phyloP scores from a whole-genome alignment of 2,329 filamentous ascomycete genomes.

The Neonectria ditissima region DNA sequence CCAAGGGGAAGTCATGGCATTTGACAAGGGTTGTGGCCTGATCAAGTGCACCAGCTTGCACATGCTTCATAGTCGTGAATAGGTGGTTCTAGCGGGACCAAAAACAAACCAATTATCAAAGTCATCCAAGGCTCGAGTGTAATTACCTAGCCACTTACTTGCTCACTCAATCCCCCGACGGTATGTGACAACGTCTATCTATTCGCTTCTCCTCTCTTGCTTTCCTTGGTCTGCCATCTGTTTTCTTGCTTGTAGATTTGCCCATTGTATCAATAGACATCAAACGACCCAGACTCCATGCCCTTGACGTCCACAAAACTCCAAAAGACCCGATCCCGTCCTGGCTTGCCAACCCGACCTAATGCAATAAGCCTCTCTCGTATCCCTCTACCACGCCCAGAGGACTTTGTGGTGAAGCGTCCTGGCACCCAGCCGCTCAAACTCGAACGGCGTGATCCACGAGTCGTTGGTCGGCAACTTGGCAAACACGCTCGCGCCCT shows the following conservation, averaged over 20 bases:
- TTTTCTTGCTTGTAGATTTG: conserved; percentile 18
- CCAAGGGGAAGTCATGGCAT: neutral
- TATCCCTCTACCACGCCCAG: conserved; percentile 65
- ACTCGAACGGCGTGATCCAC: conserved; percentile 91
- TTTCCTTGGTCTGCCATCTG: neutral
- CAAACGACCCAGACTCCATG: conserved; percentile 42
- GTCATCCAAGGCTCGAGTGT: conserved; percentile 1
- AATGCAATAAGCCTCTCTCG: neutral
- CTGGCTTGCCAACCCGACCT: conserved; percentile 4
- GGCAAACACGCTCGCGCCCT: conserved; percentile 96
- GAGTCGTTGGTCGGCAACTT: conserved; percentile 93
- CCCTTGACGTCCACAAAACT: conserved; percentile 39
- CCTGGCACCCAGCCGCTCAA: conserved; percentile 84
- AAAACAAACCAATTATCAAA: neutral
- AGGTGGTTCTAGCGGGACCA: neutral
- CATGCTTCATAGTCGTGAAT: neutral
- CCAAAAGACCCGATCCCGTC: conserved; percentile 30
- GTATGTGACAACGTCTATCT: neutral
- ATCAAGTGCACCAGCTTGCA: neutral
- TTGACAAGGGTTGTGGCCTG: neutral
- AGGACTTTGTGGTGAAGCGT: conserved; percentile 86
- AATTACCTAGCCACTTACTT: neutral
- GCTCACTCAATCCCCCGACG: neutral
- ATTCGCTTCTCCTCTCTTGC: neutral
- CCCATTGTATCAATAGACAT: conserved; percentile 21